These are phyloP conservation scores for Pichia membranifaciens DNA, from an alignment of 805 yeast species.

Conservation along the genomic window DNA sequence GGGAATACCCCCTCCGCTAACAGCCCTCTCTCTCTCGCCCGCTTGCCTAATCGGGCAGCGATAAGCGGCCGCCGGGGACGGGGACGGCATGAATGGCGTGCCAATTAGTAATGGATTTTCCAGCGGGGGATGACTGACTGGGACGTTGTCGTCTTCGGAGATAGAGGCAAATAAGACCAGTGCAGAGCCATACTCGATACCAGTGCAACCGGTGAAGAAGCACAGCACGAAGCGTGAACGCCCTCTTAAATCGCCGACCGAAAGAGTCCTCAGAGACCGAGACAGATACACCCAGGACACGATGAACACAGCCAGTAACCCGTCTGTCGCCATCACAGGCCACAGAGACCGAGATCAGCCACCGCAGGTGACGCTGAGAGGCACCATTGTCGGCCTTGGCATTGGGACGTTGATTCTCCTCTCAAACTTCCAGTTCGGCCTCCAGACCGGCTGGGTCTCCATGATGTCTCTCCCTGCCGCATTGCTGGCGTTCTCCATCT, in stretches of 20 bases:
- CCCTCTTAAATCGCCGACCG: neutral
- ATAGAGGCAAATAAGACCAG: too few species aligned
- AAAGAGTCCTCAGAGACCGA: too few species aligned
- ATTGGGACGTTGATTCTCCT: slow-evolving; percentile 86
- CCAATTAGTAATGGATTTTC: neutral
- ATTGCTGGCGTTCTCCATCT: slow-evolving; percentile 74
- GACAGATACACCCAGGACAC: too few species aligned
- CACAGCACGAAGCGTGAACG: neutral
- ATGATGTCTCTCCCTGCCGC: slow-evolving; percentile 99
- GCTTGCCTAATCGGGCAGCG: slow-evolving; percentile 1
- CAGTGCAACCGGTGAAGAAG: too few species aligned
- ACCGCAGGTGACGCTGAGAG: slow-evolving; percentile 67
- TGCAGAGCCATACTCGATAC: too few species aligned
- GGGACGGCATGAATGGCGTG: neutral
- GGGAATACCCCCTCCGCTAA: neutral
- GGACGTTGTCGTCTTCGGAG: too few species aligned
- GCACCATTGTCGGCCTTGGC: slow-evolving; percentile 65
- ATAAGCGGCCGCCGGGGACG: slow-evolving; percentile 3
- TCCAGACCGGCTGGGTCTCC: slow-evolving; percentile 98
- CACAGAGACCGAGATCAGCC: slow-evolving; percentile 14
- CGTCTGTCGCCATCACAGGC: too few species aligned
- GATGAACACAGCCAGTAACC: too few species aligned
- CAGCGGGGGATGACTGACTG: too few species aligned
- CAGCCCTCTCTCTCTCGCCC: too few species aligned
- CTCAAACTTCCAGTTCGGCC: slow-evolving; percentile 92